Evolutionary conservation across 2,329 filamentous ascomycete species (phyloP).

Genomic region (Hymenoscyphus albidus): DNA sequence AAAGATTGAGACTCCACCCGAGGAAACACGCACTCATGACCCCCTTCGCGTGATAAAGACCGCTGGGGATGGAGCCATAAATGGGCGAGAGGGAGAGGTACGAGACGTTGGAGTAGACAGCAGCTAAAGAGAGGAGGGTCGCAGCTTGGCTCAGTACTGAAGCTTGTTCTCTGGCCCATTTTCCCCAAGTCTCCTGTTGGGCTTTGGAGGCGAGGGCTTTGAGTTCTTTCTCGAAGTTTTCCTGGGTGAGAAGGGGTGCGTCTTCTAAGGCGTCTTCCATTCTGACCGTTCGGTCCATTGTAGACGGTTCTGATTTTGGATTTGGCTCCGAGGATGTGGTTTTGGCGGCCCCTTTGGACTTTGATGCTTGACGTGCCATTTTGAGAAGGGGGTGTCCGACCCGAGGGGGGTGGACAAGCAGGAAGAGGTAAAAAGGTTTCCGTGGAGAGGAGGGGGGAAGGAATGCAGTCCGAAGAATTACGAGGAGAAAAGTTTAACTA

Average conservation of each 20-base stretch:
- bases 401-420: no score
- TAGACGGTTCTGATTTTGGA: background rate
- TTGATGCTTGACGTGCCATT: slow-evolving; percentile 13
- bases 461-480: no score
- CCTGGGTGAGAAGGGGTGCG: slow-evolving; percentile 31
- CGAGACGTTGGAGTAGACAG: slow-evolving; percentile 65
- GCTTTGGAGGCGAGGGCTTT: slow-evolving; percentile 33
- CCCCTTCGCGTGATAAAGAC: slow-evolving; percentile 65
- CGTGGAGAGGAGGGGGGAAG: no score
- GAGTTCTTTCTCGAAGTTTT: slow-evolving; percentile 36
- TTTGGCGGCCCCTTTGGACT: slow-evolving; percentile 3
- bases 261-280: slow-evolving; percentile 7
- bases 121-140: slow-evolving; percentile 53
- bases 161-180: slow-evolving; percentile 30
- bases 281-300: background rate
- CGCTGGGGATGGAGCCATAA: slow-evolving; percentile 78
- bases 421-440: no score
- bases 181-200: slow-evolving; percentile 33
- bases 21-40: slow-evolving; percentile 64
- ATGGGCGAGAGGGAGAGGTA: slow-evolving; percentile 78
- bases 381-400: background rate
- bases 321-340: no score
- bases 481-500: no score
- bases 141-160: slow-evolving; percentile 36
- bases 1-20: slow-evolving; percentile 67